Evolutionary conservation across 352 stramenopile genomes (phyloP), one percentile per base, ranked within the genome.

Genomic region (Vaucheria bursata): DNA sequence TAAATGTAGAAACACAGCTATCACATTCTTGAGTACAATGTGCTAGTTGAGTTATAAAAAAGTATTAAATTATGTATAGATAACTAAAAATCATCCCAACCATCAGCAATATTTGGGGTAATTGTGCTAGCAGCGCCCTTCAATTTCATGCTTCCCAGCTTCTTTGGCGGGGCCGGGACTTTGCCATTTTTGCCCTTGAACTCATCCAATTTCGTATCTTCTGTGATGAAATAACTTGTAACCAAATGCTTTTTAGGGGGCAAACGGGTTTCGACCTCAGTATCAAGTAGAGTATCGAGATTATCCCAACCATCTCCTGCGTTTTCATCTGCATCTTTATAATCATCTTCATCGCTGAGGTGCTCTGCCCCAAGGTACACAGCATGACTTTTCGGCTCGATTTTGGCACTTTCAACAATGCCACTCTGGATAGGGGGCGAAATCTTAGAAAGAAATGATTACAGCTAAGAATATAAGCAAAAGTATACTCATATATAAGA

Each of bases 221-320:
- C 8, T 29, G 34, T 34, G 34, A 34, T 69, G 39, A 29, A 6
- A 38, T 18, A 18, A 69, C 59, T 69, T 18, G 5, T 38, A 18
- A 6, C 59, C 5, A 69, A 8, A 8, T 38, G 59, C 59, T 34
- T 5, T 8, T 38, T 69, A 38, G 29, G 6, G 5, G 59, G 18
- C 33, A 38, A 18, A 34, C 29, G 6, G 59, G 34, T 29, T 38
- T 38, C 33, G 59, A 69, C 59, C 4, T 38, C 18, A 18, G 12
- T 38, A 29, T 38, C 33, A 8, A 69, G 4, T 4, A 8, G 5
- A 69, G 12, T 38, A 29, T 38, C 29, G 18, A 34, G 8, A 38
- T 69, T 29, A 38, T 69, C 59, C 59, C 59, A 69, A 38, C 59
- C 59, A 38, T 69, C 59, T 18, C 4, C 59, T 18, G 59, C 59